Evolutionary conservation across 495 filamentous ascomycete species (phyloP).

Genomic region (Tuber indicum): DNA sequence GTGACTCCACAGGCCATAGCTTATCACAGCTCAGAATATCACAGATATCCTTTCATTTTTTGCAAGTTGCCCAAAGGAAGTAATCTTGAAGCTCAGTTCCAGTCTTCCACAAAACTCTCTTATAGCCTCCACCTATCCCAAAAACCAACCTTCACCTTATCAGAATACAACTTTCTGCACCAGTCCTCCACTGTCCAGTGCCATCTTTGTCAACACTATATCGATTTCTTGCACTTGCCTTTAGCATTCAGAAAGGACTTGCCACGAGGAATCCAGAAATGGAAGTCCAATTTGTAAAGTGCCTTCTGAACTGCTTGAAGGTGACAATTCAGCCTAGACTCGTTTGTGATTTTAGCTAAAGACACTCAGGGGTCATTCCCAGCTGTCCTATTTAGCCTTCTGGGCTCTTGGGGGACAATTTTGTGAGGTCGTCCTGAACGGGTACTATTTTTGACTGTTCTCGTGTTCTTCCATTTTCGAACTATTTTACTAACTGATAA

Average conservation of each 20-base stretch:
- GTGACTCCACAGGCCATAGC: neutral
- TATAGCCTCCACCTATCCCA: neutral
- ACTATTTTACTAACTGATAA: too few relatives aligned
- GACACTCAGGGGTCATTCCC: too few relatives aligned
- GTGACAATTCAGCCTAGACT: too few relatives aligned
- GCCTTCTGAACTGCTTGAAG: too few relatives aligned
- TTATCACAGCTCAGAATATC: neutral
- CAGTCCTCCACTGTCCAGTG: conserved; percentile 1
- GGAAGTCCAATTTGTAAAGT: neutral
- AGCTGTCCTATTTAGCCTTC: too few relatives aligned
- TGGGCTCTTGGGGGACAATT: too few relatives aligned
- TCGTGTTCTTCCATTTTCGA: too few relatives aligned
- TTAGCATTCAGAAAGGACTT: neutral
- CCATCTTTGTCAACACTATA: neutral
- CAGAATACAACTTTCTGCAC: neutral
- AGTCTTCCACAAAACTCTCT: neutral
- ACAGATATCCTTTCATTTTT: neutral
- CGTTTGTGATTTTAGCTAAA: too few relatives aligned
- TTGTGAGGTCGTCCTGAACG: too few relatives aligned
- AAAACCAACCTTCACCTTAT: conserved; percentile 8
- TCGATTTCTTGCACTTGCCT: neutral
- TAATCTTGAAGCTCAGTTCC: conserved; percentile 2
- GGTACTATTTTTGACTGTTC: too few relatives aligned
- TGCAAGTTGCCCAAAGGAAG: neutral
- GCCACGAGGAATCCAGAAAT: neutral